Evolutionary conservation across 225 moss, liverwort and hornwort genomes (phyloP).

Genomic region (Polytrichum formosum): DNA sequence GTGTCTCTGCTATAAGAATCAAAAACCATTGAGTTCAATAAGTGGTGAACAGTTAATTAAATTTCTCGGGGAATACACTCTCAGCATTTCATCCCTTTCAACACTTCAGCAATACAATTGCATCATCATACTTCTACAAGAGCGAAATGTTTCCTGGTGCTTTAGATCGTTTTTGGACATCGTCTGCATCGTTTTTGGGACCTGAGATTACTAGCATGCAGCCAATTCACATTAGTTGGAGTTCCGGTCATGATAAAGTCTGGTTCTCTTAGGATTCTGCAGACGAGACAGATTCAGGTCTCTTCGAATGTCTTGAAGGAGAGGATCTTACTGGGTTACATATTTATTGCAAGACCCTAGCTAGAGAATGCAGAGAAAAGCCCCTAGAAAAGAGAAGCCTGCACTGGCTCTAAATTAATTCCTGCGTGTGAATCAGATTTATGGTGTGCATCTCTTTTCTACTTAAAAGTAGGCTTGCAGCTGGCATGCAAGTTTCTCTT

Average conservation of each 20-base stretch:
- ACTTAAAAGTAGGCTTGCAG: not conserved
- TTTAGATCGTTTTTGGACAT: not conserved
- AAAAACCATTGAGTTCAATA: not conserved
- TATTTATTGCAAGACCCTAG: conserved; percentile 18
- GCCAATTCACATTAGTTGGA: too few species aligned
- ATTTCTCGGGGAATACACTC: not conserved
- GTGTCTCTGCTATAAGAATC: not conserved
- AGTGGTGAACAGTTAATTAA: not conserved
- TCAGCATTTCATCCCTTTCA: not conserved
- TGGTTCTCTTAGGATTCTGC: not conserved
- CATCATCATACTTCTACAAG: too few species aligned
- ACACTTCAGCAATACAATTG: not conserved
- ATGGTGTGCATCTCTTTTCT: conserved; percentile 23
- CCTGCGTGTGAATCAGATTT: conserved; percentile 9
- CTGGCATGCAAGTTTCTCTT: too few species aligned
- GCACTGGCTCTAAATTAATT: not conserved
- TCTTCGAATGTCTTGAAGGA: not conserved
- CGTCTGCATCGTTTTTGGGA: too few species aligned
- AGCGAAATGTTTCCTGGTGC: not conserved
- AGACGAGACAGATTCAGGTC: not conserved
- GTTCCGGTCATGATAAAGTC: too few species aligned
- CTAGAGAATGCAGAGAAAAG: not conserved
- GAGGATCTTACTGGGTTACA: conserved; percentile 6
- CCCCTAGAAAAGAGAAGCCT: not conserved
- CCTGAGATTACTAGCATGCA: too few species aligned